Conservation (phyloP, 805 yeast species). For the Ogataea pini region DNA sequence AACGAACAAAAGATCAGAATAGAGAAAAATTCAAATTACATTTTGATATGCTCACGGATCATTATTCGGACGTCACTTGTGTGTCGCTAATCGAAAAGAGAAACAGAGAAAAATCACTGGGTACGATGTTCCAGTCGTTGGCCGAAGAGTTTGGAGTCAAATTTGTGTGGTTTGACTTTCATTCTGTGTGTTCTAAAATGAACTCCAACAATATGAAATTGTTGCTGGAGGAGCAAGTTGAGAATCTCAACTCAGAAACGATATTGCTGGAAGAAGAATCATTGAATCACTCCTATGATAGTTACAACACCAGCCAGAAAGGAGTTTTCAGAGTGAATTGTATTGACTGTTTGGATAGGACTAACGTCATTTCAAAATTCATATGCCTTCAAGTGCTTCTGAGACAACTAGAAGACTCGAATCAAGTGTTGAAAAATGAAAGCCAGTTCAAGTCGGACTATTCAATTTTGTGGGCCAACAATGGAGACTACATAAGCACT, state of each 20-base stretch:
- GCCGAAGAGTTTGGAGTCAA: conserved; percentile 38
- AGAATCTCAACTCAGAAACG: conserved; percentile 2
- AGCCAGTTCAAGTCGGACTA: conserved; percentile 26
- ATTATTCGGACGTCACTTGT: conserved; percentile 28
- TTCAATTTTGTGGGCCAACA: conserved; percentile 60
- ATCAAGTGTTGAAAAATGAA: conserved; percentile 5
- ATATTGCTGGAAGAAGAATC: conserved; percentile 21
- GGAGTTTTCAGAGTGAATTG: conserved; percentile 64
- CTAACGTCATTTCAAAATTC: conserved; percentile 51
- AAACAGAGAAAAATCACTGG: conserved; percentile 35
- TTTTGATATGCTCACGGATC: conserved; percentile 26
- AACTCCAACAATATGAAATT: conserved; percentile 39
- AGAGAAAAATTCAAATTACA: conserved; percentile 33
- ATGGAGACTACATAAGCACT: conserved; percentile 65
- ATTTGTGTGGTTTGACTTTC: conserved; percentile 65
- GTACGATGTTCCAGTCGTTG: conserved; percentile 41
- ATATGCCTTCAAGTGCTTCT: conserved; percentile 33
- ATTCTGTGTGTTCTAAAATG: conserved; percentile 48
- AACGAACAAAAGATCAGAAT: conserved; percentile 32
- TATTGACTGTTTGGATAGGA: conserved; percentile 64
- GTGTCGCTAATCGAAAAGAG: conserved; percentile 42
- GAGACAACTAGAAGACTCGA: conserved; percentile 28
- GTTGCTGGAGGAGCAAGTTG: conserved; percentile 31
- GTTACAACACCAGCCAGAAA: conserved; percentile 39
- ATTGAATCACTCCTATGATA: conserved; percentile 35